A percentile compares a stretch with the other conserved stretches of the same genome.
These are phyloP conservation scores for Vicia faba DNA, from an alignment of 306 rosid genomes.

Conservation along the genomic window DNA sequence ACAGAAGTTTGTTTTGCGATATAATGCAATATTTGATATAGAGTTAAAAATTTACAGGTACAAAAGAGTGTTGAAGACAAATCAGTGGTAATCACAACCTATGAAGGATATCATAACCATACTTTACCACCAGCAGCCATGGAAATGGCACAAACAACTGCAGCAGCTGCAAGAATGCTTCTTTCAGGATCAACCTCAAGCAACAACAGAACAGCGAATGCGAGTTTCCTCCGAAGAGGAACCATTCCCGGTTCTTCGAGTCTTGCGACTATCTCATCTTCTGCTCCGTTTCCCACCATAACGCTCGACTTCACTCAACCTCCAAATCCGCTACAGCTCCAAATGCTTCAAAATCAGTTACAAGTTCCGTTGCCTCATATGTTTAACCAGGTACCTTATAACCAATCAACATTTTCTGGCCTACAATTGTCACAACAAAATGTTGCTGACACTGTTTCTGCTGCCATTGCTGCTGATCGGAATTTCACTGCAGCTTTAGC, in stretches of 20 bases:
- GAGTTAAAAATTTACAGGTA: constrained; percentile 46
- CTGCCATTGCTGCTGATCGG: constrained; percentile 78
- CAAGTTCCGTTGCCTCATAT: constrained; percentile 34
- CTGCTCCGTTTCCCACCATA: constrained; percentile 88
- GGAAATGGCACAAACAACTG: constrained; percentile 83
- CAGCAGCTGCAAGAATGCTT: constrained; percentile 75
- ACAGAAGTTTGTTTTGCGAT: no score
- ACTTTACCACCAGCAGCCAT: constrained; percentile 78
- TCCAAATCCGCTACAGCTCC: constrained; percentile 58
- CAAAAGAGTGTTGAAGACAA: constrained; percentile 87
- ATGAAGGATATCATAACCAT: constrained; percentile 88
- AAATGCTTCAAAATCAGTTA: constrained; percentile 45
- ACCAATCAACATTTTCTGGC: constrained; percentile 70
- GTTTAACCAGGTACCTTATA: constrained; percentile 55
- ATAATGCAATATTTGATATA: not conserved
- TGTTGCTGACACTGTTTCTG: constrained; percentile 46
- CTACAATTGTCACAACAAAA: constrained; percentile 60
- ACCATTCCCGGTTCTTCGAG: constrained; percentile 68
- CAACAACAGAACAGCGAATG: constrained; percentile 54
- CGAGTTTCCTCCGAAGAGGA: constrained; percentile 57
- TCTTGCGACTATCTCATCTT: constrained; percentile 86
- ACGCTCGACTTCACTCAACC: constrained; percentile 80
- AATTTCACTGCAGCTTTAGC: constrained; percentile 69
- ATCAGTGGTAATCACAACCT: constrained; percentile 71
- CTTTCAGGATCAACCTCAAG: constrained; percentile 87